Conservation (phyloP, 805 yeast species). For the Torulaspora delbrueckii region DNA sequence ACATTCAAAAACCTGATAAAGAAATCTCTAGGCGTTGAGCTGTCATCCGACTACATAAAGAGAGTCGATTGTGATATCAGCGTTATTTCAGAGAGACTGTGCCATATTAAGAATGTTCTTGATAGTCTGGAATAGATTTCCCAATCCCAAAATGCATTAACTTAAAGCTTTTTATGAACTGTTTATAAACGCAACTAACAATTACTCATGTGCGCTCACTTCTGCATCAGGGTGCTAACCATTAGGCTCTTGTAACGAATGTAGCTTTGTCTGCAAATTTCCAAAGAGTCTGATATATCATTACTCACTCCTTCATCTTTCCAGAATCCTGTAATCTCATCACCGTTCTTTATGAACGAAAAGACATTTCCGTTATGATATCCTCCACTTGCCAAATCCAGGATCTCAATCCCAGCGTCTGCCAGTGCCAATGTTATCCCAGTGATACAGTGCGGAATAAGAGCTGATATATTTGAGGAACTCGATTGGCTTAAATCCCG, state of each 20-base stretch:
- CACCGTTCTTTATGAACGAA: constrained; percentile 51
- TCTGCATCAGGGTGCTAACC: constrained; percentile 18
- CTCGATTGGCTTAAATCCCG: constrained; percentile 33
- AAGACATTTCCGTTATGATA: constrained; percentile 42
- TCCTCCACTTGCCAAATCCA: constrained; percentile 71
- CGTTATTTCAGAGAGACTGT: constrained; percentile 26
- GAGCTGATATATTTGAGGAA: constrained; percentile 33
- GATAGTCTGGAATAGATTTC: constrained; percentile 20
- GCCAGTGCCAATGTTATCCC: constrained; percentile 65
- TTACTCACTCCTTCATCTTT: constrained; percentile 36
- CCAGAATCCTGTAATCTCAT: constrained; percentile 60
- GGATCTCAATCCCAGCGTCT: constrained; percentile 77
- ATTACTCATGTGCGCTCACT: background rate
- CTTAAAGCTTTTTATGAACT: background rate
- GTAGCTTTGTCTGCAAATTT: constrained; percentile 40
- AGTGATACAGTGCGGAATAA: constrained; percentile 38
- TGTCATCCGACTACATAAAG: constrained; percentile 33
- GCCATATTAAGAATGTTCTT: constrained; percentile 28
- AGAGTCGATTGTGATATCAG: constrained; percentile 31
- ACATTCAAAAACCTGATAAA: constrained; percentile 32
- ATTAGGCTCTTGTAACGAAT: constrained; percentile 20
- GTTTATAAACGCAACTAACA: constrained; percentile 1
- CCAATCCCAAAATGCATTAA: background rate
- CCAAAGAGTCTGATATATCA: constrained; percentile 31
- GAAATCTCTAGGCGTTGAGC: constrained; percentile 35